Base-by-base conservation (phyloP, 208 protist genomes). In the Novymonas esmeraldas region DNA sequence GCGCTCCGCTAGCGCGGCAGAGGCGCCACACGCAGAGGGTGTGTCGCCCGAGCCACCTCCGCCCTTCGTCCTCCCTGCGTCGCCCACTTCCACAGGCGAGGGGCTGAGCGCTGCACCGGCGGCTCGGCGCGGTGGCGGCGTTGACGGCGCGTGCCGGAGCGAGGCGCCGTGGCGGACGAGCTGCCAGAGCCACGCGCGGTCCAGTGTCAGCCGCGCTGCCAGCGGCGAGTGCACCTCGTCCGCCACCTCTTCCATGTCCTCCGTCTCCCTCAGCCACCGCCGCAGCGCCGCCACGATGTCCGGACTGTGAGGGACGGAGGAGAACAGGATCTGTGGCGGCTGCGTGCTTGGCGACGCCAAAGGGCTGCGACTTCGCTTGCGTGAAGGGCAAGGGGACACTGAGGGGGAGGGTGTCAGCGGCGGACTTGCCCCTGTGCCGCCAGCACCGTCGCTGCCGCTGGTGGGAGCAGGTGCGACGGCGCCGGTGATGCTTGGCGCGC, bases 161-260 rank as follows among this genome's bases (percentile, higher is more conserved):
- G 26, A 28, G 24, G 38, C 26, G 52, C 28, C 6, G 2, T n/a
- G 42, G 20, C 59, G 41, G n/a, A 65, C 56, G n/a, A 63, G 39
- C 7, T 36, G 20, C 33, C 65, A 68, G 20, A 78, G 60, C 64
- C 46, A 57, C 26, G 46, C 50, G 2, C 65, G 20, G 36, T 82
- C 66, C 24, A 82, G 24, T 31, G 42, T 36, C 31, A 82, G 66
- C 26, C 56, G 51, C 13, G 70, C 61, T 28, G 62, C 39, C 7
- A 82, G 65, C 6, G 76, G 76, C 0, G 76, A 82, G 13, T 29
- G 36, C 16, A 65, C 66, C 29, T 54, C 48, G 14, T 73, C 70
- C 20, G 54, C 4, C 33, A 74, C 54, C 41, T 68, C 76, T 4
- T 52, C 76, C 36, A 65, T 36, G 33, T 57, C 64, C 31, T 81